A percentile compares a stretch with the other conserved stretches of the same genome.
These are phyloP conservation scores for Entomortierella chlamydospora DNA, from an alignment of 192 early-diverging fungal genomes.

Conservation along the genomic window DNA sequence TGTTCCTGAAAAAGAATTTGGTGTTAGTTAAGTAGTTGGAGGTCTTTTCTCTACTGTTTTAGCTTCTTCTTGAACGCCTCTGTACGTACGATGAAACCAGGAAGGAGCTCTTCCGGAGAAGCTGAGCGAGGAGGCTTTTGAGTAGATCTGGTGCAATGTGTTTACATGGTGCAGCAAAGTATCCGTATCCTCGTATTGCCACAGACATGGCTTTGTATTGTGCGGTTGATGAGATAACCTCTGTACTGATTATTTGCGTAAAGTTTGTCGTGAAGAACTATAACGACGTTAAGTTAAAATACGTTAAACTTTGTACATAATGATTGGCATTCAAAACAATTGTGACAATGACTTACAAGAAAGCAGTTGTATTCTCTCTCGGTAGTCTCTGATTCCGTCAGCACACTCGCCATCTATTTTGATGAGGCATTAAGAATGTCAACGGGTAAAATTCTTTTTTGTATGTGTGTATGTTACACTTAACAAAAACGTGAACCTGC, in stretches of 20 bases:
- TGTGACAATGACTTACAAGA: constrained; percentile 8
- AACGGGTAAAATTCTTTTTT: not conserved
- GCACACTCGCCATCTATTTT: constrained; percentile 34
- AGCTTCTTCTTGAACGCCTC: not conserved
- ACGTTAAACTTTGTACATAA: too few relatives aligned
- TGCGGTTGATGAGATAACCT: constrained; percentile 23
- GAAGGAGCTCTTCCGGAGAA: constrained; percentile 64
- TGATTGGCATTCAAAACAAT: too few relatives aligned
- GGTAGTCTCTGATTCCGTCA: constrained; percentile 29
- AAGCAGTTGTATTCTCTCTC: constrained; percentile 47
- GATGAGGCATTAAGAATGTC: not conserved
- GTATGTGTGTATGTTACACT: too few relatives aligned
- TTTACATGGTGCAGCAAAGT: constrained; percentile 71
- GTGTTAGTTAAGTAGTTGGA: not conserved
- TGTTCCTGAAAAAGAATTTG: constrained; percentile 39
- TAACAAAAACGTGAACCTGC: too few relatives aligned
- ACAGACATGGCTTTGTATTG: constrained; percentile 66
- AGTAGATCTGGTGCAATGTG: constrained; percentile 59
- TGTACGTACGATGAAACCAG: constrained; percentile 65
- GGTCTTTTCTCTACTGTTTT: not conserved
- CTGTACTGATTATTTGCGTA: constrained; percentile 52
- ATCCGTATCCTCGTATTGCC: constrained; percentile 77
- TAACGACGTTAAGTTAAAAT: too few relatives aligned
- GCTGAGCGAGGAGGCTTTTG: constrained; percentile 52
- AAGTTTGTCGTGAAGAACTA: constrained; percentile 67